These are phyloP conservation scores for Penicillium oxalicum DNA, from an alignment of 2,329 filamentous ascomycete genomes.

Conservation along the genomic window DNA sequence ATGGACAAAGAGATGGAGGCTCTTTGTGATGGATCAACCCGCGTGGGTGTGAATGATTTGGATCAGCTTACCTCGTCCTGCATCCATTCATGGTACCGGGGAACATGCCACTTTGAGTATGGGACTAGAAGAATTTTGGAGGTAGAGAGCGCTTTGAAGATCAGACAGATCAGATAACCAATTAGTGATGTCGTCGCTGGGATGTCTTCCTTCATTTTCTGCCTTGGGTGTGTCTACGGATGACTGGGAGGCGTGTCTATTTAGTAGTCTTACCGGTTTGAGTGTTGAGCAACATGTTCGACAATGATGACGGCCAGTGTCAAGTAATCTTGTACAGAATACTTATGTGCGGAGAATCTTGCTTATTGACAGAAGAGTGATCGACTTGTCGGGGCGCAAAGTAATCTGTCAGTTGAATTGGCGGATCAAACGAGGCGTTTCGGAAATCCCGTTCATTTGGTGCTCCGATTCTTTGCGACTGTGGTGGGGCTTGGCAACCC, in stretches of 20 bases:
- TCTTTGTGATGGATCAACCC: too few species aligned
- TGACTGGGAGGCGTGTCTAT: background rate
- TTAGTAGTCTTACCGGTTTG: conserved; percentile 25
- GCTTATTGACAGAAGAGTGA: too few species aligned
- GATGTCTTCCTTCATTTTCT: background rate
- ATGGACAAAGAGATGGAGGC: too few species aligned
- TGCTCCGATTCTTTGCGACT: conserved; percentile 7
- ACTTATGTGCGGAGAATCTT: too few species aligned
- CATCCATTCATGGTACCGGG: conserved; percentile 87
- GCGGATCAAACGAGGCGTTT: too few species aligned
- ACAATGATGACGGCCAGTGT: background rate
- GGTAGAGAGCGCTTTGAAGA: conserved; percentile 58
- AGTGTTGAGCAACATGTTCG: conserved; percentile 31
- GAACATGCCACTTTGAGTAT: conserved; percentile 75
- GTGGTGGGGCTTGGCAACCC: conserved; percentile 16
- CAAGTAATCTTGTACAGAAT: background rate
- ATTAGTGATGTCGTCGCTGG: background rate
- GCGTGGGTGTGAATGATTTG: background rate
- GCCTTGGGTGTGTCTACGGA: too few species aligned
- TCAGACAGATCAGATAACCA: background rate
- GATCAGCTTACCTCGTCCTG: conserved; percentile 58
- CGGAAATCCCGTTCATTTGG: background rate
- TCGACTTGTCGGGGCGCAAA: too few species aligned
- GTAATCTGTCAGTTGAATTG: too few species aligned
- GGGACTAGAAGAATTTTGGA: conserved; percentile 69